These are phyloP conservation scores for Podila minutissima DNA, from an alignment of 192 early-diverging fungal species.

Conservation along the genomic window DNA sequence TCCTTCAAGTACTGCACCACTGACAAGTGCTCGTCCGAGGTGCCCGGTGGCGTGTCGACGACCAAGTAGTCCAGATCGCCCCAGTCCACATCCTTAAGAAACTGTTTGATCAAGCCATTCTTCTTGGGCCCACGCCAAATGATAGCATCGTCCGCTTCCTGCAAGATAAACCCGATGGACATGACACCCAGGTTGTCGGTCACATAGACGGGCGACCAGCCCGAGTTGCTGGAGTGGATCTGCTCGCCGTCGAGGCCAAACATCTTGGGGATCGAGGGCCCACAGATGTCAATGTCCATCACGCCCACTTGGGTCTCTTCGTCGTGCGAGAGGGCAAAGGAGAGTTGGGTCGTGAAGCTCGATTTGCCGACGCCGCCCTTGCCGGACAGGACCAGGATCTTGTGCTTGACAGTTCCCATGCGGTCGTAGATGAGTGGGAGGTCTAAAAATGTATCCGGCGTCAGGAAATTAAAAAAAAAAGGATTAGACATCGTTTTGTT, in stretches of 20 bases:
- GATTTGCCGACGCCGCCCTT: slow-evolving; percentile 99
- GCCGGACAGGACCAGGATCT: slow-evolving; percentile 94
- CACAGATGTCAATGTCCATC: slow-evolving; percentile 96
- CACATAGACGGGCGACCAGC: slow-evolving; percentile 85
- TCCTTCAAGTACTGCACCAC: slow-evolving; percentile 82
- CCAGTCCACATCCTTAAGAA: slow-evolving; percentile 96
- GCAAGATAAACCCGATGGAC: slow-evolving; percentile 94
- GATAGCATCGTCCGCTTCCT: slow-evolving; percentile 87
- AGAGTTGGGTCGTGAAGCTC: slow-evolving; percentile 91
- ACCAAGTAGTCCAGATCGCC: slow-evolving; percentile 89
- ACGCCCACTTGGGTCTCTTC: slow-evolving; percentile 76
- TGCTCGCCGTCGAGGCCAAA: slow-evolving; percentile 87
- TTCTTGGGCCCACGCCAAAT: slow-evolving; percentile 98
- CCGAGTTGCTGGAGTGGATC: slow-evolving; percentile 83
- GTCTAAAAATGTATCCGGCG: slow-evolving; percentile 41
- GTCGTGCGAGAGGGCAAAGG: slow-evolving; percentile 78
- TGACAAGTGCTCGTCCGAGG: slow-evolving; percentile 96
- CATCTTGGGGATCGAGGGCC: slow-evolving; percentile 93
- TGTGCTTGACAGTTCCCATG: slow-evolving; percentile 77
- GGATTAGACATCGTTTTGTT: too few species aligned
- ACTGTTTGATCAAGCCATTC: slow-evolving; percentile 95
- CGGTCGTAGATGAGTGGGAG: slow-evolving; percentile 72
- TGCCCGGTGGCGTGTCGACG: slow-evolving; percentile 97
- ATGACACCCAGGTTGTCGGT: slow-evolving; percentile 86
- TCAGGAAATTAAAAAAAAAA: too few species aligned